These are phyloP conservation scores for Alternaria sp. DNA, from an alignment of 2,329 filamentous ascomycete species.

Conservation along the genomic window DNA sequence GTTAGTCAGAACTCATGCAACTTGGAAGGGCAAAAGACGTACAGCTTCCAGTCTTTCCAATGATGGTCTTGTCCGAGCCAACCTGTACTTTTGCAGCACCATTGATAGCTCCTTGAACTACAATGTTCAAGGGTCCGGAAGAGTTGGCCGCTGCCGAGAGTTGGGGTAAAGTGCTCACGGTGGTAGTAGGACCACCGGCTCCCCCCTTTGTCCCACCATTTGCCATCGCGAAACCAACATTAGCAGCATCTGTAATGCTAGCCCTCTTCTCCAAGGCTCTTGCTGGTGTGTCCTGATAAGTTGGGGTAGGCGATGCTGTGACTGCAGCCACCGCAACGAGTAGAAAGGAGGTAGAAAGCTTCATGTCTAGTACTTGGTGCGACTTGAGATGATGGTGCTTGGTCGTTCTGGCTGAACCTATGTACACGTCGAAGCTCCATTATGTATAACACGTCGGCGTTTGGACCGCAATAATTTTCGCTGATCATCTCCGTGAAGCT, in stretches of 20 bases:
- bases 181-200: slow-evolving; percentile 58
- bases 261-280: slow-evolving; percentile 19
- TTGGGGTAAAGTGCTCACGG: slow-evolving; percentile 58
- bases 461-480: slow-evolving; percentile 1
- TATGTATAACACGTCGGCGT: slow-evolving; percentile 13
- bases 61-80: slow-evolving; percentile 28
- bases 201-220: slow-evolving; percentile 62
- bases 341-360: slow-evolving; percentile 13
- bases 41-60: slow-evolving; percentile 51
- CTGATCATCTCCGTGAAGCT: background rate
- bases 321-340: slow-evolving; percentile 15
- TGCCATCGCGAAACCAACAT: slow-evolving; percentile 52
- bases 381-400: background rate
- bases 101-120: slow-evolving; percentile 31
- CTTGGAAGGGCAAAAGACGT: slow-evolving; percentile 20
- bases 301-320: slow-evolving; percentile 20
- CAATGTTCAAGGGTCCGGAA: slow-evolving; percentile 28
- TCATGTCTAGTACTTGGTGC: slow-evolving; percentile 13
- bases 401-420: background rate
- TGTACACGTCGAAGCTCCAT: background rate
- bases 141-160: slow-evolving; percentile 56
- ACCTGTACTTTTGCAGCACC: slow-evolving; percentile 34
- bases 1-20: slow-evolving; percentile 33
- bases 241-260: slow-evolving; percentile 22
- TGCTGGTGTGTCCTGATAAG: slow-evolving; percentile 7